These are phyloP conservation scores for Barnettozyma sucrosica DNA, from an alignment of 805 yeast species.

Conservation along the genomic window DNA sequence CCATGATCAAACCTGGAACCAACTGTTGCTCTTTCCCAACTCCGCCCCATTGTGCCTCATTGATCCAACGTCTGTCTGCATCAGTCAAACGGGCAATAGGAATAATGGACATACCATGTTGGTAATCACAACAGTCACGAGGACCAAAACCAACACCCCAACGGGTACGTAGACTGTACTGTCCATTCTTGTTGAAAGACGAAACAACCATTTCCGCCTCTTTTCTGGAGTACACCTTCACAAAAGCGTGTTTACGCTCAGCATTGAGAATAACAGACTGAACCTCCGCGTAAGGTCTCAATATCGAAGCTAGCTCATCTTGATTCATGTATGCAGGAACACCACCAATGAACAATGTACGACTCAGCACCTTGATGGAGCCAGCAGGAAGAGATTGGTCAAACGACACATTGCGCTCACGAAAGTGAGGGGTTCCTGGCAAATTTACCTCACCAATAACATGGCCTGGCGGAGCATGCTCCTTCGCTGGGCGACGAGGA, in stretches of 20 bases:
- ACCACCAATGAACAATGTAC: conserved; percentile 94
- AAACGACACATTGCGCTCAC: conserved; percentile 65
- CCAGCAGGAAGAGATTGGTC: conserved; percentile 75
- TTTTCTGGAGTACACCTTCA: conserved; percentile 82
- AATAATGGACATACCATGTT: conserved; percentile 80
- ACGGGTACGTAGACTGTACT: conserved; percentile 67
- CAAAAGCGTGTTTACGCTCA: conserved; percentile 93
- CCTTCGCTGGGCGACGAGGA: conserved; percentile 20
- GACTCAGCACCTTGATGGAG: conserved; percentile 72
- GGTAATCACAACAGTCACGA: conserved; percentile 95
- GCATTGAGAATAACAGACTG: conserved; percentile 84
- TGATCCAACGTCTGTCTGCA: conserved; percentile 88
- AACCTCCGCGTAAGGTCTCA: conserved; percentile 85
- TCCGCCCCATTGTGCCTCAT: conserved; percentile 93
- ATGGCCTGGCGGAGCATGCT: conserved; percentile 26
- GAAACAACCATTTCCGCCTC: conserved; percentile 84
- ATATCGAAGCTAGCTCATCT: conserved; percentile 55
- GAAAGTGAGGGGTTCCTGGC: conserved; percentile 68
- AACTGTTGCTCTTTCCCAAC: conserved; percentile 77
- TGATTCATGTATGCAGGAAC: conserved; percentile 82
- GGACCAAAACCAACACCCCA: conserved; percentile 99
- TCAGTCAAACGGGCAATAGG: conserved; percentile 88
- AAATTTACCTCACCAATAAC: conserved; percentile 55
- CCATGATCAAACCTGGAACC: conserved; percentile 74
- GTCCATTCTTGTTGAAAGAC: conserved; percentile 64